Base-by-base conservation (phyloP, 768 basidiomycete species). In the Auriscalpium orientale region DNA sequence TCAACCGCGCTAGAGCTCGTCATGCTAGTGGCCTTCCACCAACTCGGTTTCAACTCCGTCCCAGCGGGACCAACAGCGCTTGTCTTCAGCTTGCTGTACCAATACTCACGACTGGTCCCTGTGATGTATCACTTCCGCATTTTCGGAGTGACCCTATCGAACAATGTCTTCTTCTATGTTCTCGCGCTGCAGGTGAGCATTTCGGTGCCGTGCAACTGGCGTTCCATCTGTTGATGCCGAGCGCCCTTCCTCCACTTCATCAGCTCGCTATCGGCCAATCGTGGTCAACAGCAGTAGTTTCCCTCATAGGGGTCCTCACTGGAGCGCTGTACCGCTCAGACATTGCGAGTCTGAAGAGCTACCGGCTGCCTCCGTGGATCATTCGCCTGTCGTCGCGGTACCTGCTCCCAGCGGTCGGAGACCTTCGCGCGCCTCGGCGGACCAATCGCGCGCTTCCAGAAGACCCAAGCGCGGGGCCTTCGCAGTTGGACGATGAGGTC, bases 261-360 rank as follows among this genome's bases (percentile, higher is more conserved):
- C 57, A 95, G 91, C 78, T 93, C 48, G 81, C 84, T 4, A 69
- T 89, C 36, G 82, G 81, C 18, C 81, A 82, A 21, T 67, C 82
- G 11, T 91, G 90, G 1, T 77, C 83, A 3, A 90, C 91, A 8
- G 69, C 79, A 8, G 73, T 81, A 1, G 78, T 82, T 2, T 79
- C 87, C 1, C 58, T 77, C 28, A 70, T 89, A 36, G 93, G 93
- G 21, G 57, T 92, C 8, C 59, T 87, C 9, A 72, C 81, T 7
- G 91, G 93, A 1, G 81, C 85, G 62, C 72, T 91, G 37, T 95
- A 95, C 67, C 86, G 91, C 40, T 87, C 91, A 8, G 91, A 94
- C 66, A 65, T 92, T 15, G 78, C 89, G 16, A 82, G 82, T 53
- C 76, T 94, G 50, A 93, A 94, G 64, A 70, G 79, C 3, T 95